Evolutionary conservation across 768 basidiomycete genomes (phyloP).

Genomic region (Termitomyces sp.): DNA sequence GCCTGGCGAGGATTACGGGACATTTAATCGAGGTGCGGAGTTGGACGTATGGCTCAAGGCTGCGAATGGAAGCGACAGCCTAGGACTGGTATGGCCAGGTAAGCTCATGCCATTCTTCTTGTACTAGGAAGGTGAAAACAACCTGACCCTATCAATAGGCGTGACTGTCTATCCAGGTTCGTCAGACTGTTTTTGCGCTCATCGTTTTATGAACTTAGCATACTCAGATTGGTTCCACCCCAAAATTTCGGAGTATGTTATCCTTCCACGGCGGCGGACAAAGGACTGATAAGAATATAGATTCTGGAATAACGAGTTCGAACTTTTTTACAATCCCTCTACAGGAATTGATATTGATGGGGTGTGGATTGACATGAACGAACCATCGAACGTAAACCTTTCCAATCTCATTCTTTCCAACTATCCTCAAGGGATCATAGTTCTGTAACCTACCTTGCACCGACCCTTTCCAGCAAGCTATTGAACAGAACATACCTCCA

Average conservation of each 20-base stretch:
- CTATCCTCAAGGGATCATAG: constrained; percentile 23
- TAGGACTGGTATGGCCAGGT: constrained; percentile 68
- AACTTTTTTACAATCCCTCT: constrained; percentile 47
- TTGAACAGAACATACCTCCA: constrained; percentile 50
- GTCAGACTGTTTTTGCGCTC: constrained; percentile 2
- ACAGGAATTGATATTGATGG: constrained; percentile 66
- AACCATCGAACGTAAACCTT: constrained; percentile 55
- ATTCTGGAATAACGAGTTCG: constrained; percentile 63
- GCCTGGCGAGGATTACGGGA: constrained; percentile 42
- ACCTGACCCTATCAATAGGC: constrained; percentile 24
- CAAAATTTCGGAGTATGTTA: constrained; percentile 41
- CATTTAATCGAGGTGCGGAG: constrained; percentile 52
- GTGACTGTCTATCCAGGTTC: constrained; percentile 56
- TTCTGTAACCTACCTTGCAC: constrained; percentile 63
- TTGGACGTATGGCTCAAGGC: constrained; percentile 61
- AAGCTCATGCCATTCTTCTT: neutral
- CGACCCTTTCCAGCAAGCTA: constrained; percentile 58
- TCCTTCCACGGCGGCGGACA: neutral
- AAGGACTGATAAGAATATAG: constrained; percentile 24
- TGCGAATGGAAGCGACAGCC: constrained; percentile 51
- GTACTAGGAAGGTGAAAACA: constrained; percentile 4
- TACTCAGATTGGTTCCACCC: constrained; percentile 58
- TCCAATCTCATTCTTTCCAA: neutral
- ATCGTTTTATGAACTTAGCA: neutral
- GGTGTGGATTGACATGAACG: constrained; percentile 78